Evolutionary conservation across 352 stramenopile genomes (phyloP).

Genomic region (Thalassiosira exigua): DNA sequence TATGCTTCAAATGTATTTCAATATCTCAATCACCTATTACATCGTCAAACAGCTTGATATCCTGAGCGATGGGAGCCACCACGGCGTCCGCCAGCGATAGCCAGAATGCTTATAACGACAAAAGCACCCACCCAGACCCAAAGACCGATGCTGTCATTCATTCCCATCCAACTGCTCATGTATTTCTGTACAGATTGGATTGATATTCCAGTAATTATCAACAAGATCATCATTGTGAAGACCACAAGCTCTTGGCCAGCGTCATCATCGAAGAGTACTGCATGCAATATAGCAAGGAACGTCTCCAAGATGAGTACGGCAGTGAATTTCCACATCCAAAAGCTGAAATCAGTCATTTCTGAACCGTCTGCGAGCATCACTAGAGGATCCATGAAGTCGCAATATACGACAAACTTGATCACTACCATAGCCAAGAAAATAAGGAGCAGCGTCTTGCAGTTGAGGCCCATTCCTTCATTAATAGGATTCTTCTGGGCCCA

Average conservation of each 20-base stretch:
- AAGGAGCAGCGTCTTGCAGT: constrained; percentile 54
- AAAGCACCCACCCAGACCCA: constrained; percentile 38
- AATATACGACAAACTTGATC: constrained; percentile 49
- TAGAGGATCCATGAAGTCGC: constrained; percentile 46
- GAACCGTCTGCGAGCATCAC: constrained; percentile 46
- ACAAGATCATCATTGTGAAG: constrained; percentile 31
- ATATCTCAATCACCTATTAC: too few relatives aligned
- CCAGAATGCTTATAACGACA: constrained; percentile 25
- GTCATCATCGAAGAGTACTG: constrained; percentile 52
- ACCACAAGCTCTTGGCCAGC: constrained; percentile 48
- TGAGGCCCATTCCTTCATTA: constrained; percentile 39
- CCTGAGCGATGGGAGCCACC: constrained; percentile 13
- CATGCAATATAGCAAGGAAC: constrained; percentile 34
- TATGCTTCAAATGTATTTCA: too few relatives aligned
- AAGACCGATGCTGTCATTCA: constrained; percentile 27
- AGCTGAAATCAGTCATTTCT: constrained; percentile 36
- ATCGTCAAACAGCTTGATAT: too few relatives aligned
- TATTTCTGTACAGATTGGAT: constrained; percentile 41
- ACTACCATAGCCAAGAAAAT: constrained; percentile 25
- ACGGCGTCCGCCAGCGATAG: constrained; percentile 38
- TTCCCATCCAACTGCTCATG: constrained; percentile 48
- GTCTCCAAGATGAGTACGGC: constrained; percentile 38
- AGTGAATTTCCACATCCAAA: constrained; percentile 46
- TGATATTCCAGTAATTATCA: constrained; percentile 14
- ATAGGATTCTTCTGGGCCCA: constrained; percentile 46